Conservation (phyloP, 305 asterid genomes). For the Coffea humblotiana region DNA sequence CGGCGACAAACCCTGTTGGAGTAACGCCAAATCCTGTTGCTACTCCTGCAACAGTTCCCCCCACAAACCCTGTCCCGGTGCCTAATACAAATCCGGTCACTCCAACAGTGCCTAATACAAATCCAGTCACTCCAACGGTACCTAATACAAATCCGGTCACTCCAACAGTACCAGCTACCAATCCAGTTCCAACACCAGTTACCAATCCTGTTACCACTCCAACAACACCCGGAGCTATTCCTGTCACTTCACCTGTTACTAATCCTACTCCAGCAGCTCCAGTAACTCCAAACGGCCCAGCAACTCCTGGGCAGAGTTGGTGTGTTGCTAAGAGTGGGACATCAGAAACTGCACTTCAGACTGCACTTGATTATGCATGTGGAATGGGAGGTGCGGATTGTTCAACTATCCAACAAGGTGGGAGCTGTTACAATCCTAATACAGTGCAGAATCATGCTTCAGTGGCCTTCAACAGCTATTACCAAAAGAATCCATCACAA, state of each 20-base stretch:
- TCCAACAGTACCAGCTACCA: conserved; percentile 37
- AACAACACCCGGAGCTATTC: conserved; percentile 35
- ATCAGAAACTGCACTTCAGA: conserved; percentile 46
- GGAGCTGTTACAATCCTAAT: conserved; percentile 60
- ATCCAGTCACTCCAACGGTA: conserved; percentile 33
- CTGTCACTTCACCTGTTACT: conserved; percentile 35
- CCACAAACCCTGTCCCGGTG: conserved; percentile 29
- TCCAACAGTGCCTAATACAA: conserved; percentile 26
- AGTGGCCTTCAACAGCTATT: conserved; percentile 73
- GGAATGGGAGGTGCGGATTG: conserved; percentile 83
- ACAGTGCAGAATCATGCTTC: conserved; percentile 73
- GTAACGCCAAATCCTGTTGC: conserved; percentile 30
- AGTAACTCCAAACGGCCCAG: conserved; percentile 37
- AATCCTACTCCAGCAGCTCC: conserved; percentile 41
- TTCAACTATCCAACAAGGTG: conserved; percentile 67
- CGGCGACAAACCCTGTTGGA: conserved; percentile 42
- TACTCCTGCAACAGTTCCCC: conserved; percentile 34
- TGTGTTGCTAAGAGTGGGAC: conserved; percentile 71
- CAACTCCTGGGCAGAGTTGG: conserved; percentile 64
- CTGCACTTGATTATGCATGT: conserved; percentile 80
- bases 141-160: conserved; percentile 43
- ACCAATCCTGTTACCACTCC: conserved; percentile 44
- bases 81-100: conserved; percentile 26
- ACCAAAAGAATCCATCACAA: conserved; percentile 56
- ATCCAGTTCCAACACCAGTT: conserved; percentile 39